phyloP scores from a whole-genome alignment of 805 yeast species.

The Metschnikowia borealis region DNA sequence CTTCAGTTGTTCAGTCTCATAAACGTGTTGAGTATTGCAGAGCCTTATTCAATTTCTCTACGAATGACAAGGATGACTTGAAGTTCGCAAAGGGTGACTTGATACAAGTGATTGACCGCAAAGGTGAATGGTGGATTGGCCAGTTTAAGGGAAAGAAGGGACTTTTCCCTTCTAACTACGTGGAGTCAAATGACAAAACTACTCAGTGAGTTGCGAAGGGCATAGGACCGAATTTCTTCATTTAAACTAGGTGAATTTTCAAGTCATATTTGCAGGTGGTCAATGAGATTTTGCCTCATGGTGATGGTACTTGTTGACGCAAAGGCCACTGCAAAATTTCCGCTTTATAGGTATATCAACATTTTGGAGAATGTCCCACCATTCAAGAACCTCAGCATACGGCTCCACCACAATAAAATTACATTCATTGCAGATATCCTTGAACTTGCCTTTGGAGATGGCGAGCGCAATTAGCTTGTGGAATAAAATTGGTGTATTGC shows the following conservation, averaged over 20 bases:
- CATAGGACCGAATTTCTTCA: not conserved
- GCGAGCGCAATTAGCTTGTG: constrained; percentile 49
- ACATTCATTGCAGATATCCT: constrained; percentile 54
- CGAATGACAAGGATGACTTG: constrained; percentile 40
- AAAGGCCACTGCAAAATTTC: constrained; percentile 52
- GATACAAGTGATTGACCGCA: constrained; percentile 32
- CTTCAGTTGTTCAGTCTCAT: not conserved
- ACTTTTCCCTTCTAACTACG: constrained; percentile 34
- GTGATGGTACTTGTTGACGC: constrained; percentile 29
- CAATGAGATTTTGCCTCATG: not conserved
- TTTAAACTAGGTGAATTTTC: not conserved
- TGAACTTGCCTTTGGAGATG: constrained; percentile 46
- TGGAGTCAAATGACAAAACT: constrained; percentile 7
- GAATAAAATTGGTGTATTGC: constrained; percentile 40
- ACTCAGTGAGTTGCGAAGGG: not conserved
- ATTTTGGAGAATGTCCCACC: constrained; percentile 62
- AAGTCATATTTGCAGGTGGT: not conserved
- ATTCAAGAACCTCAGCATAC: constrained; percentile 55
- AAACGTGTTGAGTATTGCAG: constrained; percentile 20
- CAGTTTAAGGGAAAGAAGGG: constrained; percentile 26
- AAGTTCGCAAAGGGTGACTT: constrained; percentile 40
- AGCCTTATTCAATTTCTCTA: constrained; percentile 40
- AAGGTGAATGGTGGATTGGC: constrained; percentile 39
- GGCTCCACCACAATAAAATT: constrained; percentile 47
- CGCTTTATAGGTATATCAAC: constrained; percentile 49